Percentiles rank a stretch among this genome's conserved stretches.
These are phyloP conservation scores for Phaffia tasmanica DNA, from an alignment of 768 basidiomycete species.

Conservation along the genomic window DNA sequence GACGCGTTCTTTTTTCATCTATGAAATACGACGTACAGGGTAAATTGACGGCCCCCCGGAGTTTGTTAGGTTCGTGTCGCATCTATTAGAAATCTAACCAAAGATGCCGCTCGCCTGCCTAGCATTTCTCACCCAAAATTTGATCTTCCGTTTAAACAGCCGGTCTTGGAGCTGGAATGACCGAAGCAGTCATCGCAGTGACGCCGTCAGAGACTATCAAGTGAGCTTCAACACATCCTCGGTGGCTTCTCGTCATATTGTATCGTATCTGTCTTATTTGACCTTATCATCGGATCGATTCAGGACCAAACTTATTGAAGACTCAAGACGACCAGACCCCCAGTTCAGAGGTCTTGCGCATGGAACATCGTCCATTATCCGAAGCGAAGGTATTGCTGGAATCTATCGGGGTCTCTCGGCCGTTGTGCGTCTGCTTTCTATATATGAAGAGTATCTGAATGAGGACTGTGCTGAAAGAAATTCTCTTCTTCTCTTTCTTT, in stretches of 20 bases:
- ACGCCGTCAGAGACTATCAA: slow-evolving; percentile 98
- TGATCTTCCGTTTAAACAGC: slow-evolving; percentile 31
- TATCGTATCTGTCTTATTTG: neutral
- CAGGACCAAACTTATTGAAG: slow-evolving; percentile 95
- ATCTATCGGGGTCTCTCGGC: slow-evolving; percentile 82
- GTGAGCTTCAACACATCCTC: slow-evolving; percentile 39
- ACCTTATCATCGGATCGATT: neutral
- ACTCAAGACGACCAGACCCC: slow-evolving; percentile 72
- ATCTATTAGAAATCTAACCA: neutral
- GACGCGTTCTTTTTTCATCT: neutral
- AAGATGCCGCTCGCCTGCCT: neutral
- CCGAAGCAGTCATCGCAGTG: slow-evolving; percentile 84
- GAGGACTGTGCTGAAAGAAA: neutral
- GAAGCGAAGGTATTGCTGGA: slow-evolving; percentile 67
- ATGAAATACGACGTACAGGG: slow-evolving; percentile 47
- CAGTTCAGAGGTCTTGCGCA: slow-evolving; percentile 78
- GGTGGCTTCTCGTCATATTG: neutral
- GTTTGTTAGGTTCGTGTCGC: slow-evolving; percentile 57
- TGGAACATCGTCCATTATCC: slow-evolving; percentile 66
- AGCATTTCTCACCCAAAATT: neutral
- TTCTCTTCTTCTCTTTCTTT: neutral
- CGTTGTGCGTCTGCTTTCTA: slow-evolving; percentile 51
- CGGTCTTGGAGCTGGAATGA: slow-evolving; percentile 63
- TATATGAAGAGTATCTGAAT: neutral
- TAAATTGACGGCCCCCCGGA: slow-evolving; percentile 74